Evolutionary conservation across 768 basidiomycete species (phyloP), one percentile per base, ranked within the genome.

Genomic region (Boletus sensibilis): DNA sequence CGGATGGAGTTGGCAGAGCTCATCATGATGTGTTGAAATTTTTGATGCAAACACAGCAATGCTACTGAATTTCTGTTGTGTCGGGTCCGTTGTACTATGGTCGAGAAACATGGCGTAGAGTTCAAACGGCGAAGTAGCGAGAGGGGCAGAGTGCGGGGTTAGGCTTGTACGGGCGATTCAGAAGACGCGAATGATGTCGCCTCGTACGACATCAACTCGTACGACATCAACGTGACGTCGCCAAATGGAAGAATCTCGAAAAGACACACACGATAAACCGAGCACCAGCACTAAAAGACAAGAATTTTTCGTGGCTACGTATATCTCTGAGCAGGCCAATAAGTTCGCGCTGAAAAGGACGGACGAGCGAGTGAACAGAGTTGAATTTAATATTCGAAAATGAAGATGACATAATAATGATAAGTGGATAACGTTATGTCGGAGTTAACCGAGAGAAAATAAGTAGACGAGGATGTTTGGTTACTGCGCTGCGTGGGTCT

Each of bases 361-460:
- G 4, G 40, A 3, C 23, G 21, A 23, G 20, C 1, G 38, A 16
- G 6, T 6, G 34, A 35, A 35, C 13, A 9, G 25, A 5, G 6
- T 29, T 29, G 27, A 18, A 42, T 14, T 41, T 42, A 23, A 16
- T 13, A n/a, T 45, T 25, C 13, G 9, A 35, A 2, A 20, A 35
- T 40, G 13, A 20, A 38, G 1, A 49, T 63, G 52, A 59, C 51
- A 23, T 61, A 59, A 66, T 65, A 29, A 45, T 49, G 53, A 55
- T 51, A 59, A 64, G 52, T 53, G 9, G 27, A 29, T 29, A 29
- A 29, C 27, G 27, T 29, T 29, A 29, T 23, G 35, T 61, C 64
- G 69, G 69, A 63, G 60, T 69, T 71, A 31, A 37, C 54, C 59
- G 55, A 49, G 50, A 10, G 50, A 37, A 66, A 62, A 71, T 70